Conservation (phyloP, 768 basidiomycete species). For the Dentipellis fragilis region DNA sequence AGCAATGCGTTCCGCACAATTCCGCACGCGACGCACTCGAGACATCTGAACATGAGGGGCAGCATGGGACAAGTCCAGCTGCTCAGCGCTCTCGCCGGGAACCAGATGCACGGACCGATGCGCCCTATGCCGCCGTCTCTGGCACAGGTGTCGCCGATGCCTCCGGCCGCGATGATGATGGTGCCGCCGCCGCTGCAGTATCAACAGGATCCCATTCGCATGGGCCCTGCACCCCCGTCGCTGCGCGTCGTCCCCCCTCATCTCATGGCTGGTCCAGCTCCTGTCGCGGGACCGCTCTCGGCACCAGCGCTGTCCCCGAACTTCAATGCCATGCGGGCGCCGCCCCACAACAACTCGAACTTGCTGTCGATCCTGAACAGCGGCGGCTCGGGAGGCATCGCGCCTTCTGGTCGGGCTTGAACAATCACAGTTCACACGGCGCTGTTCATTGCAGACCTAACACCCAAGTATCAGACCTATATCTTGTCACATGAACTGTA, state of each 20-base stretch:
- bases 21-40: conserved; percentile 12
- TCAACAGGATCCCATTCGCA: not conserved
- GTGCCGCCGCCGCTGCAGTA: not conserved
- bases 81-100: conserved; percentile 31
- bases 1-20: conserved; percentile 21
- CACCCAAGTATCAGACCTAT: no score
- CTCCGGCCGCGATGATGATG: conserved; percentile 7
- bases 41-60: conserved; percentile 21
- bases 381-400: conserved; percentile 13
- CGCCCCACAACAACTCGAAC: conserved; percentile 15
- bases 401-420: not conserved
- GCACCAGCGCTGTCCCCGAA: not conserved
- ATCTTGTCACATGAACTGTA: no score
- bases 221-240: conserved; percentile 3
- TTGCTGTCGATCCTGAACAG: conserved; percentile 27
- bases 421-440: not conserved
- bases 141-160: conserved; percentile 1
- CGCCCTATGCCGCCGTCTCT: conserved; percentile 5
- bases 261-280: conserved; percentile 3
- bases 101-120: conserved; percentile 6
- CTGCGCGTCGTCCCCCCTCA: conserved; percentile 8
- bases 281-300: conserved; percentile 10
- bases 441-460: not conserved
- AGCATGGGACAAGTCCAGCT: conserved; percentile 47
- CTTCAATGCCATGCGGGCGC: not conserved